Percentiles rank a stretch among this genome's conserved stretches.
Evolutionary conservation across 768 basidiomycete genomes (phyloP).

Genomic region (Phaeolepiota aurea): DNA sequence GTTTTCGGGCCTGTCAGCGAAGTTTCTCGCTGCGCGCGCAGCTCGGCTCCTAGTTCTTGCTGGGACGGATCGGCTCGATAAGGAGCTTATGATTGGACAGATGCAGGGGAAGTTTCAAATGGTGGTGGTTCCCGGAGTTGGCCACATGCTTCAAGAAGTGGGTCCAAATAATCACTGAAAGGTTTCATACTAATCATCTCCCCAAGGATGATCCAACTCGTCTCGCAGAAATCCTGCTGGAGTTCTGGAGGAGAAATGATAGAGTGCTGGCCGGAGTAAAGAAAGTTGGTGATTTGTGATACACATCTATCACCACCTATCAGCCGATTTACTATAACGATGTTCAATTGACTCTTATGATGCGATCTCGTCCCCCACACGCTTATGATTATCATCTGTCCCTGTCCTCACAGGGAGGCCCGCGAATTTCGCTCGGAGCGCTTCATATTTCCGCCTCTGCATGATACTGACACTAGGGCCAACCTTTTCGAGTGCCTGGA

Average conservation of each 20-base stretch:
- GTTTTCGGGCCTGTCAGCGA: constrained; percentile 78
- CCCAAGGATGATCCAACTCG: constrained; percentile 88
- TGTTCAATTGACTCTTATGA: no score
- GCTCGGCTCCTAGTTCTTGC: constrained; percentile 88
- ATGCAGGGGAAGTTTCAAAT: constrained; percentile 98
- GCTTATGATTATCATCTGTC: constrained; percentile 32
- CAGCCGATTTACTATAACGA: no score
- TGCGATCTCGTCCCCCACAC: constrained; percentile 14
- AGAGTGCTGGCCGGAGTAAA: constrained; percentile 51
- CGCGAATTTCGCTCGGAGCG: constrained; percentile 73
- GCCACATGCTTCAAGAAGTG: constrained; percentile 94
- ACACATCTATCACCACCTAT: no score
- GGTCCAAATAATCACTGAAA: no score
- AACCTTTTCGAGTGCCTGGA: constrained; percentile 67
- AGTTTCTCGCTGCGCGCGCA: constrained; percentile 69
- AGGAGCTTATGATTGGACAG: constrained; percentile 90
- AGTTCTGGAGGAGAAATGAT: constrained; percentile 92
- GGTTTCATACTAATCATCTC: no score
- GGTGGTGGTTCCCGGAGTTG: constrained; percentile 77
- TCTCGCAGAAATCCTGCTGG: constrained; percentile 72
- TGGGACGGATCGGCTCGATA: constrained; percentile 88
- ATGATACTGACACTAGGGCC: constrained; percentile 75
- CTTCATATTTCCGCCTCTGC: constrained; percentile 80
- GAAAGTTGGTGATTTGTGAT: constrained; percentile 42
- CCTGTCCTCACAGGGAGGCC: constrained; percentile 56